Conservation (phyloP, 225 moss, liverwort and hornwort genomes). For the Climacium dendroides region DNA sequence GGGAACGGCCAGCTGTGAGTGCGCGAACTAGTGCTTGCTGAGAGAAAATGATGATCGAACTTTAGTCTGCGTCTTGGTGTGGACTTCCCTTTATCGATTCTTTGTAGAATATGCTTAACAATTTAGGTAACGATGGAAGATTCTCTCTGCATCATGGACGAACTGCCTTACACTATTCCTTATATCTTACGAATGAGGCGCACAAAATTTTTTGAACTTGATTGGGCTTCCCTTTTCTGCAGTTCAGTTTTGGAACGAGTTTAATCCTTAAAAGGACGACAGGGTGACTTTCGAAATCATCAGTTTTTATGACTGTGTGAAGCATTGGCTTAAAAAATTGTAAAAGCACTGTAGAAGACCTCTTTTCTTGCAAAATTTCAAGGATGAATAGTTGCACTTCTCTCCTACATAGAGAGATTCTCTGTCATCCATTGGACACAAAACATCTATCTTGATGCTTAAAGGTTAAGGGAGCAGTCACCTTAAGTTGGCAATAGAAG, state of each 20-base stretch:
- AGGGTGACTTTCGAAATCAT: no score
- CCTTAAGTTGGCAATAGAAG: not conserved
- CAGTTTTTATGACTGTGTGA: no score
- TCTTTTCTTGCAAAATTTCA: no score
- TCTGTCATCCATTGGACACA: no score
- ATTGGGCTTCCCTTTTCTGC: not conserved
- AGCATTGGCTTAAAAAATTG: no score
- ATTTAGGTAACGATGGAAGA: not conserved
- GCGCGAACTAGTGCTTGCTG: constrained; percentile 19
- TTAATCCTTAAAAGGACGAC: no score
- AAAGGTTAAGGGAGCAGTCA: no score
- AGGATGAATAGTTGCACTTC: no score
- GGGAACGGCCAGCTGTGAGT: constrained; percentile 25
- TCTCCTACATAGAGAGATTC: no score
- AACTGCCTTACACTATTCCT: not conserved
- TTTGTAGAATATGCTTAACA: not conserved
- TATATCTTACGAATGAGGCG: not conserved
- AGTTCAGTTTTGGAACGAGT: not conserved
- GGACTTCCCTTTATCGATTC: not conserved
- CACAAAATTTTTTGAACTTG: not conserved
- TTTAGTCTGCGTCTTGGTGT: not conserved
- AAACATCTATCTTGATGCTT: no score
- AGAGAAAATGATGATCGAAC: not conserved
- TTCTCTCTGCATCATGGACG: not conserved
- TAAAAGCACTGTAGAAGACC: no score